Conservation (phyloP, 345 rosid genomes). For the Brassica carinata region DNA sequence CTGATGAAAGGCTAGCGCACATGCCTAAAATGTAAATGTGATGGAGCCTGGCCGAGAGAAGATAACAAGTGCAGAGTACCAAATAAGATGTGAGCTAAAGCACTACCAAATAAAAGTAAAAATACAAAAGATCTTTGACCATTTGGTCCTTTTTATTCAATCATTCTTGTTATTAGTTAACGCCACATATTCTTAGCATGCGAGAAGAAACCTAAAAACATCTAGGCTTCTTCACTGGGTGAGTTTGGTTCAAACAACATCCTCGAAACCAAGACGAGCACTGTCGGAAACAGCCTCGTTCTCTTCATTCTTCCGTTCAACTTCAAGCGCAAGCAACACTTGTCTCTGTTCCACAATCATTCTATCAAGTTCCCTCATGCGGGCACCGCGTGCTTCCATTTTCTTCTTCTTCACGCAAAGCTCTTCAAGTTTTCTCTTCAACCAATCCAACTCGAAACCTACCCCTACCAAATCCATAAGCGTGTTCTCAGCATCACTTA, state of each 20-base stretch:
- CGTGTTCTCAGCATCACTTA: constrained; percentile 27
- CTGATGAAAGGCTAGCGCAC: too few relatives aligned
- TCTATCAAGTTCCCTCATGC: constrained; percentile 34
- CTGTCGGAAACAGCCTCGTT: constrained; percentile 33
- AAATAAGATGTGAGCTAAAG: too few relatives aligned
- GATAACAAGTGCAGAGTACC: too few relatives aligned
- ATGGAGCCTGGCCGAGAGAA: too few relatives aligned
- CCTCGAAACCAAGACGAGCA: constrained; percentile 36
- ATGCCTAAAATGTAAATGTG: too few relatives aligned
- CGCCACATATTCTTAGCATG: background rate
- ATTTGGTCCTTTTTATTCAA: background rate
- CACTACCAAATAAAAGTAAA: too few relatives aligned
- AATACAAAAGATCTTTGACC: too few relatives aligned
- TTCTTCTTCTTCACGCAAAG: constrained; percentile 38
- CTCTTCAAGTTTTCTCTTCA: constrained; percentile 19
- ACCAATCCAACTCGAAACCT: constrained; percentile 41
- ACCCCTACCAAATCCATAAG: constrained; percentile 32
- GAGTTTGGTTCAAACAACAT: constrained; percentile 35
- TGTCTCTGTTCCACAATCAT: constrained; percentile 28
- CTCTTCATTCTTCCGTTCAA: constrained; percentile 36
- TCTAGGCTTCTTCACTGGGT: constrained; percentile 1
- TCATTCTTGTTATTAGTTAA: background rate
- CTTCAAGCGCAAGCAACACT: constrained; percentile 26
- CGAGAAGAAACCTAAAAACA: background rate
- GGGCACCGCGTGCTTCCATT: constrained; percentile 32